Evolutionary conservation across 2,329 filamentous ascomycete species (phyloP).

Genomic region (Colletotrichum costaricense): DNA sequence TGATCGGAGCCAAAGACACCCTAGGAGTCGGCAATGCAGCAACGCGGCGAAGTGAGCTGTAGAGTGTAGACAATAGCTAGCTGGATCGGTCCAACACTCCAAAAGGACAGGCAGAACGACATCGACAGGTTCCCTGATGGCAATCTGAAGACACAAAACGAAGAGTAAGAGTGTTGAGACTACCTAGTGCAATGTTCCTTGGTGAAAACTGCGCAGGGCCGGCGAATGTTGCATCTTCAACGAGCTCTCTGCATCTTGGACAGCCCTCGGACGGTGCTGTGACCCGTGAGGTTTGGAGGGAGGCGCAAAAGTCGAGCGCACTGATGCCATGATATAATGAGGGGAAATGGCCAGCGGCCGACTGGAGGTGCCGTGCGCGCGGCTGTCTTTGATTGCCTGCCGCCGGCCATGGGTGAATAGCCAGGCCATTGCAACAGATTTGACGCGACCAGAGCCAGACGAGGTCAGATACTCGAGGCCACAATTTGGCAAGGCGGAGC

Average conservation of each 20-base stretch:
- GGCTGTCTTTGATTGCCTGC: background rate
- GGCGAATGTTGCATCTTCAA: background rate
- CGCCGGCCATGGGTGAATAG: background rate
- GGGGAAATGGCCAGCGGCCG: background rate
- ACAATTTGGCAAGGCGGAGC: background rate
- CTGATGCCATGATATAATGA: slow-evolving; percentile 20
- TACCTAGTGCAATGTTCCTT: background rate
- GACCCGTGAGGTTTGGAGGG: slow-evolving; percentile 31
- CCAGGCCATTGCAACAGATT: background rate
- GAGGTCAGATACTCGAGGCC: background rate
- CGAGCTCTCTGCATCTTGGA: slow-evolving; percentile 9
- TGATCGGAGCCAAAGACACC: background rate
- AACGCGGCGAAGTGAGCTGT: slow-evolving; percentile 11
- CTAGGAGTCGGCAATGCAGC: slow-evolving; percentile 18
- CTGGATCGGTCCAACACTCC: background rate
- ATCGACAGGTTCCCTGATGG: background rate
- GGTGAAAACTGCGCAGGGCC: background rate
- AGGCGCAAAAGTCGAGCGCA: slow-evolving; percentile 21
- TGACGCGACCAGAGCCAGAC: background rate
- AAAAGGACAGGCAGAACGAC: background rate
- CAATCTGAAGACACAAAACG: background rate
- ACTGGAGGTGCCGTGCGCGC: slow-evolving; percentile 19
- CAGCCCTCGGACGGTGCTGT: slow-evolving; percentile 35
- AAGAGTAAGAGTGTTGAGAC: background rate
- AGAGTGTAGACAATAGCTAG: background rate